A percentile compares a stretch with the other conserved stretches of the same genome.
These are phyloP conservation scores for Calycina marina DNA, from an alignment of 2,329 filamentous ascomycete species.

Conservation along the genomic window DNA sequence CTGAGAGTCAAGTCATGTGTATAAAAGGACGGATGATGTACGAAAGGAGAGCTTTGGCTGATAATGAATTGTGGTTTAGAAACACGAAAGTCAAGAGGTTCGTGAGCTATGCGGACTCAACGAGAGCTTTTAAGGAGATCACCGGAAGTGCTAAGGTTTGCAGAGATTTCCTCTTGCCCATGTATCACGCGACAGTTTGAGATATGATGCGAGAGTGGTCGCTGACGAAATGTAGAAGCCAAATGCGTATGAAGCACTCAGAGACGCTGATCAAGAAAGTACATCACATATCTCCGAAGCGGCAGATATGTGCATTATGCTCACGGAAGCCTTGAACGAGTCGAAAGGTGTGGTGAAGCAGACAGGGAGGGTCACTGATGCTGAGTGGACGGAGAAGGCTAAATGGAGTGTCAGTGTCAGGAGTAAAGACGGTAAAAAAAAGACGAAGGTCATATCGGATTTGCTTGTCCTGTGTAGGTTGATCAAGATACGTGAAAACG, in stretches of 20 bases:
- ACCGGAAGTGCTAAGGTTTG: conserved; percentile 28
- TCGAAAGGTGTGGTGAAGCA: conserved; percentile 26
- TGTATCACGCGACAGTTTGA: too few species aligned
- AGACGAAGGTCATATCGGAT: conserved; percentile 11
- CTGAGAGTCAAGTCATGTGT: too few species aligned
- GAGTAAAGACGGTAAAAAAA: conserved; percentile 2
- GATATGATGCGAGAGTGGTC: too few species aligned
- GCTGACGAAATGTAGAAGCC: too few species aligned
- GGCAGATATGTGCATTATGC: conserved; percentile 36
- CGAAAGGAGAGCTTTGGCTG: too few species aligned
- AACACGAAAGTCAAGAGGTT: conserved; percentile 50
- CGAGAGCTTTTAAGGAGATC: conserved; percentile 36
- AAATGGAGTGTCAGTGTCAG: conserved; percentile 25
- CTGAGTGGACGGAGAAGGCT: conserved; percentile 23
- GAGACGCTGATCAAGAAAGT: conserved; percentile 37
- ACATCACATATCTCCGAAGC: conserved; percentile 43
- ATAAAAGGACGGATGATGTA: background rate
- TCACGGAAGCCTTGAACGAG: conserved; percentile 29
- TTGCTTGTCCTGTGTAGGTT: conserved; percentile 38
- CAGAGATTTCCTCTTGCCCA: too few species aligned
- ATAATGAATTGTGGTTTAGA: too few species aligned
- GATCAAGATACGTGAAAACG: too few species aligned
- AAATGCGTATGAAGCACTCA: conserved; percentile 39
- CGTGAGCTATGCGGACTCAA: conserved; percentile 37
- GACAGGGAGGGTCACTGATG: conserved; percentile 25